Evolutionary conservation across 1,284 basidiomycete genomes (phyloP), one percentile per base, ranked within the genome.

Genomic region (Cystobasidium slooffiae): DNA sequence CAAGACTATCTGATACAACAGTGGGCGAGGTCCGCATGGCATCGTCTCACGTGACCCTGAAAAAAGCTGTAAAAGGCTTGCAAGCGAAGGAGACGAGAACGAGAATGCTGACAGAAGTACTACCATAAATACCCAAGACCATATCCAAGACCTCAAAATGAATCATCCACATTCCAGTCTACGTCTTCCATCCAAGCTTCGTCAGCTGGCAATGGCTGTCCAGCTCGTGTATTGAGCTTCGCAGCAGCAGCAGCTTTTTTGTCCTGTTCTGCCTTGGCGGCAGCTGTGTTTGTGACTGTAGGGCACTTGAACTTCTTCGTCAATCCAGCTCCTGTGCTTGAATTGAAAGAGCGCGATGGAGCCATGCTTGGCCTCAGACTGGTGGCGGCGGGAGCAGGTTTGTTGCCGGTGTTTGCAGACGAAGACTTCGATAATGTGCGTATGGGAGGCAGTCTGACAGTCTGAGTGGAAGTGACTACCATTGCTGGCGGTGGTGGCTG

Each of bases 121-220:
- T 7, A 24, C 22, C 24, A 10, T 56, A 24, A 8, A 56, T 56
- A 58, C 12, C n/a, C 1, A 22, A 47, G 6, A 22, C 44, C 10
- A 31, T 22, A 61, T 9, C 4, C 14, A n/a, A 14, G 10, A 1
- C 24, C 10, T 66, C 52, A 73, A 62, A 73, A 66, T 6, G 70
- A 73, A 18, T 73, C 70, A 22, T 73, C 70, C 4, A 55, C 70
- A 47, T 47, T 66, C 64, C 56, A 73, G 39, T 73, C 70, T 41
- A 73, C 47, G 24, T 66, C 64, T 41, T 66, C 63, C 70, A 66
- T 73, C 70, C 52, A 73, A 41, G 53, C 64, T 46, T 72, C 69
- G 3, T 63, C 61, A 37, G 47, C 69, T n/a, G 51, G 22, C 37
- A 59, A 56, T 16, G 69, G 69, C 39, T 61, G 53, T 6, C 61